Conservation (phyloP, 768 basidiomycete genomes). For the Serendipita vermifera region DNA sequence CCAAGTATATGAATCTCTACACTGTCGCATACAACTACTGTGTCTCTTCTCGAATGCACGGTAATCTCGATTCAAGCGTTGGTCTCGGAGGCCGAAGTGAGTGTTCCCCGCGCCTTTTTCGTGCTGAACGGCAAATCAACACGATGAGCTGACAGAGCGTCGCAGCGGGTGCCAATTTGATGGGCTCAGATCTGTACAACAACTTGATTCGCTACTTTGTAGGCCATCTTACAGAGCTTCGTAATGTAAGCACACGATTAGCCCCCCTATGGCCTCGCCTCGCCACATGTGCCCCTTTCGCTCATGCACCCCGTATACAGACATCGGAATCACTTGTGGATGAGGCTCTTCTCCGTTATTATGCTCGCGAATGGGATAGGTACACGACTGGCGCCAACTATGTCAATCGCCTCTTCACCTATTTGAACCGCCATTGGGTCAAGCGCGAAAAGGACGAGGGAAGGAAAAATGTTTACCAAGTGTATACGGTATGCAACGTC, state of each 20-base stretch:
- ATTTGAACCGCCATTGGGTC: constrained; percentile 98
- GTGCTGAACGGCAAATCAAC: constrained; percentile 16
- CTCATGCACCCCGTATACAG: constrained; percentile 31
- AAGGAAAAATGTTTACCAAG: constrained; percentile 82
- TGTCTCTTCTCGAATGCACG: constrained; percentile 50
- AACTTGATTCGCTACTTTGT: constrained; percentile 87
- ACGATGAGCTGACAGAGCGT: constrained; percentile 6
- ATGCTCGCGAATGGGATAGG: constrained; percentile 86
- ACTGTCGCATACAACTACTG: constrained; percentile 98
- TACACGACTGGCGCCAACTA: constrained; percentile 97
- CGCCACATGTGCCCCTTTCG: constrained; percentile 18
- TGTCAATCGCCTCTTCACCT: constrained; percentile 93
- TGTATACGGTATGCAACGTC: constrained; percentile 68
- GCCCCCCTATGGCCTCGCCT: constrained; percentile 17
- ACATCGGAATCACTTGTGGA: constrained; percentile 69
- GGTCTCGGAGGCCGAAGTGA: constrained; percentile 21
- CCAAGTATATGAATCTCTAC: constrained; percentile 78
- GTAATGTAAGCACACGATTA: too few relatives aligned
- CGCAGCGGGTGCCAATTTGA: constrained; percentile 80
- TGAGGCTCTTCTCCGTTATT: constrained; percentile 78
- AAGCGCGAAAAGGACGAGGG: constrained; percentile 97
- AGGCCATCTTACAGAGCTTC: constrained; percentile 54
- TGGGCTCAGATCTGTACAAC: constrained; percentile 96
- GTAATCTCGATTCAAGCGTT: constrained; percentile 24
- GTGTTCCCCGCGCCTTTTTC: too few relatives aligned